Percentiles rank a stretch among this genome's conserved stretches.
Evolutionary conservation across 805 yeast species (phyloP).

Genomic region (Barnettozyma salicaria): DNA sequence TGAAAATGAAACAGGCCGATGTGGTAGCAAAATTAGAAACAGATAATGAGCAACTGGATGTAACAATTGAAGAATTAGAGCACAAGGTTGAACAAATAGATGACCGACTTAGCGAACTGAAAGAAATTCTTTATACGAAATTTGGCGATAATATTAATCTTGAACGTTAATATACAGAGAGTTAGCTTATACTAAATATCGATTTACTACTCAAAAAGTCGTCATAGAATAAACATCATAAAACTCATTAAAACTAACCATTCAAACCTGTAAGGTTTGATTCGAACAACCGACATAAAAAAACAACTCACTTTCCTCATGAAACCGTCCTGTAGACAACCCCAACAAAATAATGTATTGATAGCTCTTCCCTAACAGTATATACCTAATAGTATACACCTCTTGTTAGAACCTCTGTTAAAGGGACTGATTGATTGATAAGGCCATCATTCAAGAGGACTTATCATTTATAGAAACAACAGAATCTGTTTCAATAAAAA

Average conservation of each 20-base stretch:
- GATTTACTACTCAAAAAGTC: too few species aligned
- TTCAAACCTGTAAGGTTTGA: too few species aligned
- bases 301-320: too few species aligned
- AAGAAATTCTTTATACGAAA: slow-evolving; percentile 73
- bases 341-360: too few species aligned
- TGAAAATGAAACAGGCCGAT: slow-evolving; percentile 58
- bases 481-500: slow-evolving; percentile 41
- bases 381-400: background rate
- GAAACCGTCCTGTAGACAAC: too few species aligned
- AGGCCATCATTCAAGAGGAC: too few species aligned
- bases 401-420: background rate
- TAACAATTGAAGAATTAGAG: slow-evolving; percentile 41
- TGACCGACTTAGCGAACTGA: slow-evolving; percentile 51
- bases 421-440: too few species aligned
- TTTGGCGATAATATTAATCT: slow-evolving; percentile 87
- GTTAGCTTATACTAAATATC: too few species aligned
- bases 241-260: background rate
- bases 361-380: too few species aligned
- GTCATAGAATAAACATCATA: background rate
- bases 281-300: too few species aligned
- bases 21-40: slow-evolving; percentile 63
- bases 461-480: slow-evolving; percentile 28
- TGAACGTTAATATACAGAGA: slow-evolving; percentile 63
- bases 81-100: slow-evolving; percentile 45
- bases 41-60: slow-evolving; percentile 50